phyloP scores from a whole-genome alignment of 2,329 filamentous ascomycete species.

The Periconia digitata region DNA sequence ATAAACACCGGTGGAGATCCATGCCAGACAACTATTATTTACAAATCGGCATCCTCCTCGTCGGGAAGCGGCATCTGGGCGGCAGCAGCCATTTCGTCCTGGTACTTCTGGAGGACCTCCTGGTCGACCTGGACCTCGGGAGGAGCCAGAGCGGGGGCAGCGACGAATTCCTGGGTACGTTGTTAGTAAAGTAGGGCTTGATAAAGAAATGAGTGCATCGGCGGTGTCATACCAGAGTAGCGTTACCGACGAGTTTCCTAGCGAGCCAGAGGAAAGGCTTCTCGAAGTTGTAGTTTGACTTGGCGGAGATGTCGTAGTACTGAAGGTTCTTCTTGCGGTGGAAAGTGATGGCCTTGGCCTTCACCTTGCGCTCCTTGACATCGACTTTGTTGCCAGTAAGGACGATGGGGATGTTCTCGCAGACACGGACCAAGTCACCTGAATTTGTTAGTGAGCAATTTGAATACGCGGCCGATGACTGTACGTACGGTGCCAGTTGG shows the following conservation, averaged over 20 bases:
- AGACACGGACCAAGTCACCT: slow-evolving; percentile 98
- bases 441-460: slow-evolving; percentile 16
- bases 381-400: slow-evolving; percentile 99
- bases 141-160: slow-evolving; percentile 89
- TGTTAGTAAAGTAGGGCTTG: slow-evolving; percentile 21
- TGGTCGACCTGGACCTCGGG: slow-evolving; percentile 89
- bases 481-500: slow-evolving; percentile 99
- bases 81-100: slow-evolving; percentile 84
- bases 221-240: slow-evolving; percentile 66
- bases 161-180: slow-evolving; percentile 80
- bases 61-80: slow-evolving; percentile 84
- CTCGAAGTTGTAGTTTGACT: slow-evolving; percentile 99
- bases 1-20: slow-evolving; percentile 15
- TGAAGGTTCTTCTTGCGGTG: slow-evolving; percentile 99
- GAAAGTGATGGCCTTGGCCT: slow-evolving; percentile 99
- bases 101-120: slow-evolving; percentile 77
- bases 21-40: slow-evolving; percentile 37
- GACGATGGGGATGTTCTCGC: slow-evolving; percentile 98
- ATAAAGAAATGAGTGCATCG: neutral
- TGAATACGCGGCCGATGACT: neutral
- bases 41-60: slow-evolving; percentile 78
- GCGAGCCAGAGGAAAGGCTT: slow-evolving; percentile 99
- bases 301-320: slow-evolving; percentile 99
- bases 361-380: slow-evolving; percentile 99
- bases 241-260: slow-evolving; percentile 96